phyloP scores from a whole-genome alignment of 1,284 basidiomycete species.

The Psilocybe mexicana region DNA sequence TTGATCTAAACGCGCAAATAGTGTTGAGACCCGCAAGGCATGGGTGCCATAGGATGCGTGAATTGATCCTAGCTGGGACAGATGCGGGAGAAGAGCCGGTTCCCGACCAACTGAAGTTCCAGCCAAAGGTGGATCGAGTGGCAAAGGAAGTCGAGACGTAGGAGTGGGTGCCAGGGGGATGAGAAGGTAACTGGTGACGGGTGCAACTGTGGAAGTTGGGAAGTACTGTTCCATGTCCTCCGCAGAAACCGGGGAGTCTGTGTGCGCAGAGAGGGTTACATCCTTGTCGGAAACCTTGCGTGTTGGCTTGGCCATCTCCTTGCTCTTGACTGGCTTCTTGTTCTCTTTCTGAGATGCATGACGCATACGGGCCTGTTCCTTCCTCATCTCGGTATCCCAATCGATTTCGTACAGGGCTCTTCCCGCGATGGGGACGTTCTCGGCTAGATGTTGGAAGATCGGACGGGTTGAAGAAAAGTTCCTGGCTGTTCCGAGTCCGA shows the following conservation, averaged over 20 bases:
- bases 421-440: slow-evolving; percentile 72
- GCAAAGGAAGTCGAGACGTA: slow-evolving; percentile 60
- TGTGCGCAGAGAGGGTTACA: not conserved
- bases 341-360: slow-evolving; percentile 31
- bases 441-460: slow-evolving; percentile 72
- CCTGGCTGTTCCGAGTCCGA: slow-evolving; percentile 70
- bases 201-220: slow-evolving; percentile 30
- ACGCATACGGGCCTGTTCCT: slow-evolving; percentile 43
- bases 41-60: slow-evolving; percentile 57
- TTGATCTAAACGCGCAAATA: slow-evolving; percentile 67
- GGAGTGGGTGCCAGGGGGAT: slow-evolving; percentile 75
- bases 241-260: not conserved
- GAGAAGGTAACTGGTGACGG: slow-evolving; percentile 64
- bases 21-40: slow-evolving; percentile 60
- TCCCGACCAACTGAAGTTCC: slow-evolving; percentile 10
- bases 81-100: slow-evolving; percentile 50
- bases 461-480: slow-evolving; percentile 72
- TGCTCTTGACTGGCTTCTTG: slow-evolving; percentile 35
- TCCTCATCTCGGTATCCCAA: slow-evolving; percentile 54
- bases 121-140: slow-evolving; percentile 30
- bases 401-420: slow-evolving; percentile 72
- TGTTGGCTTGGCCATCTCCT: slow-evolving; percentile 22
- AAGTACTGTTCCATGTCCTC: slow-evolving; percentile 61
- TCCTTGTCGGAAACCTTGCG: not conserved
- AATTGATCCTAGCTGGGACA: slow-evolving; percentile 50